A percentile compares a stretch with the other conserved stretches of the same genome.
phyloP scores from a whole-genome alignment of 805 yeast species.

The Kodamaea fukazawae region DNA sequence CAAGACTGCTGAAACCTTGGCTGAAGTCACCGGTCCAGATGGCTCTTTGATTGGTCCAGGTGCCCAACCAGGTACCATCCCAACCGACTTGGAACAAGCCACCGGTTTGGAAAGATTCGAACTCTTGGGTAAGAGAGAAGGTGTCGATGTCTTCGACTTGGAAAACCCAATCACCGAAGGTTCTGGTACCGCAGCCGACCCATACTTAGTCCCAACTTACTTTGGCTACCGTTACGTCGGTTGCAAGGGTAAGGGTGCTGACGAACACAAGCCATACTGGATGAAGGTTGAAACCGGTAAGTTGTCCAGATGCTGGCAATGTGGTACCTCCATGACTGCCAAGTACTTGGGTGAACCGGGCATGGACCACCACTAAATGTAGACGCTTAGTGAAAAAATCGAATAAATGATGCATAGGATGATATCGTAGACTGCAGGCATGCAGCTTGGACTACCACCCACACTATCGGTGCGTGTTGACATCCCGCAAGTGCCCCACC shows the following conservation, averaged over 20 bases:
- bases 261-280: slow-evolving; percentile 90
- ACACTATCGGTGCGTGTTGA: no score
- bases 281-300: slow-evolving; percentile 79
- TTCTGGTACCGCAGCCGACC: slow-evolving; percentile 86
- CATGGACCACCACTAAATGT: slow-evolving; percentile 48
- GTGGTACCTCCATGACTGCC: slow-evolving; percentile 91
- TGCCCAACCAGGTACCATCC: slow-evolving; percentile 80
- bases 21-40: slow-evolving; percentile 74
- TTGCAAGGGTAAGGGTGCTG: slow-evolving; percentile 88
- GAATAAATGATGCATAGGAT: no score
- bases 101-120: slow-evolving; percentile 98
- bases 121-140: slow-evolving; percentile 89
- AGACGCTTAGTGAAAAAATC: not conserved
- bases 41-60: slow-evolving; percentile 86
- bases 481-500: no score
- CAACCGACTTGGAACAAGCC: slow-evolving; percentile 93
- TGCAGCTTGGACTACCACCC: no score
- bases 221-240: slow-evolving; percentile 94
- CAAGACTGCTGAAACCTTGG: slow-evolving; percentile 64
- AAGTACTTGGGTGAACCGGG: slow-evolving; percentile 82
- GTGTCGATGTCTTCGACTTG: slow-evolving; percentile 89
- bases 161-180: slow-evolving; percentile 86
- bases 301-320: slow-evolving; percentile 97
- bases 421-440: no score
- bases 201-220: slow-evolving; percentile 84